Base-by-base conservation (phyloP, 108 stramenopile species). In the Mediolabrus comicus region DNA sequence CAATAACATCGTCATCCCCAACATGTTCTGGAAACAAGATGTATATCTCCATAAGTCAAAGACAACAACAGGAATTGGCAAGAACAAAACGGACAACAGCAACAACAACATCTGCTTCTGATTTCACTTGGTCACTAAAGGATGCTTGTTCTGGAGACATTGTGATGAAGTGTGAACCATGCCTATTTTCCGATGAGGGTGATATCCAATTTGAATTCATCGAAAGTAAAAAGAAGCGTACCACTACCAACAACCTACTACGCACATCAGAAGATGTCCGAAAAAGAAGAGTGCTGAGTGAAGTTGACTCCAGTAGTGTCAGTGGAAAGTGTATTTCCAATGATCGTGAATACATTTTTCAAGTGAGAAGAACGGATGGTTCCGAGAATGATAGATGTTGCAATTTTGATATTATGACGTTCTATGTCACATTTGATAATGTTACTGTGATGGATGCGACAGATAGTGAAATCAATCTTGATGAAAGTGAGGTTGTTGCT, bases 111-210 rank as follows among this genome's bases (percentile, higher is more conserved):
- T 12, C 57, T 51, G 4, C 30, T n/a, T 33, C 41, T 12, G 58
- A 68, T 68, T 29, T 31, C 39, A 68, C 70, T 10, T 71, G 70
- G 70, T 39, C 56, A 32, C 27, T 71, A 22, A 24, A 28, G 7
- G 59, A 71, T 41, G 14, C 60, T 14, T 71, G 70, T 9, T 51
- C 70, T 1, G 70, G 60, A 38, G 60, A 71, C 6, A 29, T 71
- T 10, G 13, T 71, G 27, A 22, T 46, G 34, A 19, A 53, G 35
- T 71, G 70, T 25, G 30, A 22, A 33, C 59, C 70, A 17, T 71
- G 70, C 39, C 3, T 39, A 39, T 39, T 39, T 39, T 39, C 38
- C 3, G 38, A 39, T 3, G 14, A 39, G 38, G 38, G 38, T 3
- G 38, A 39, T n/a, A 39, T 39, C n/a, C 14, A 12, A 39, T 39